Conservation (phyloP, 1,139 yeast species). For the Lodderomyces oxycetoniae region DNA sequence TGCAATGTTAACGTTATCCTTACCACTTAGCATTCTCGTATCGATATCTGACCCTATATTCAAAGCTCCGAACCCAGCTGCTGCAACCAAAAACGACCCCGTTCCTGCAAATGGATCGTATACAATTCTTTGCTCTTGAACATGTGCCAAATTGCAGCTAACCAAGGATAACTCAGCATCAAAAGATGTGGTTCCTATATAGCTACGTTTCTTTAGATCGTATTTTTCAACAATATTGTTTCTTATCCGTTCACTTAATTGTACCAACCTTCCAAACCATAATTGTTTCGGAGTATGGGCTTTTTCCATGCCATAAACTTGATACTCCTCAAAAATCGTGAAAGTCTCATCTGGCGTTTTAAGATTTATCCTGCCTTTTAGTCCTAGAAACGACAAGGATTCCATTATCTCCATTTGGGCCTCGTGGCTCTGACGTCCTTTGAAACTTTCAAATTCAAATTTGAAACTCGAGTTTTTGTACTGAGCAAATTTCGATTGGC, state of each 20-base stretch:
- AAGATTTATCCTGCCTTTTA: conserved; percentile 75
- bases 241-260: conserved; percentile 54
- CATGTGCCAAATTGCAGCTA: conserved; percentile 82
- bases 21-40: conserved; percentile 77
- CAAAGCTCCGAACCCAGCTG: conserved; percentile 78
- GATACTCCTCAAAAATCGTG: conserved; percentile 71
- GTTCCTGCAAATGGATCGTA: conserved; percentile 98
- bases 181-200: conserved; percentile 94
- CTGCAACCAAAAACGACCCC: conserved; percentile 89
- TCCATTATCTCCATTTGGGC: conserved; percentile 66
- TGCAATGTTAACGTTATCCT: conserved; percentile 46
- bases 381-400: conserved; percentile 61
- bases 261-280: conserved; percentile 76
- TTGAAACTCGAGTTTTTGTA: conserved; percentile 57
- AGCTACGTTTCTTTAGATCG: conserved; percentile 77
- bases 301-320: conserved; percentile 45
- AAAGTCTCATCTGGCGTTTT: conserved; percentile 72
- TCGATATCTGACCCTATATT: conserved; percentile 91
- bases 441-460: conserved; percentile 74
- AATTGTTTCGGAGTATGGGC: conserved; percentile 51
- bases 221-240: conserved; percentile 64
- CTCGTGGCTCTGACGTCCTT: conserved; percentile 55
- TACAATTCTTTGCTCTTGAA: conserved; percentile 56
- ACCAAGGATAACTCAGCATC: conserved; percentile 85
- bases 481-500: conserved; percentile 23